Evolutionary conservation across 2,329 filamentous ascomycete genomes (phyloP).

Genomic region (Trichoderma sp.): DNA sequence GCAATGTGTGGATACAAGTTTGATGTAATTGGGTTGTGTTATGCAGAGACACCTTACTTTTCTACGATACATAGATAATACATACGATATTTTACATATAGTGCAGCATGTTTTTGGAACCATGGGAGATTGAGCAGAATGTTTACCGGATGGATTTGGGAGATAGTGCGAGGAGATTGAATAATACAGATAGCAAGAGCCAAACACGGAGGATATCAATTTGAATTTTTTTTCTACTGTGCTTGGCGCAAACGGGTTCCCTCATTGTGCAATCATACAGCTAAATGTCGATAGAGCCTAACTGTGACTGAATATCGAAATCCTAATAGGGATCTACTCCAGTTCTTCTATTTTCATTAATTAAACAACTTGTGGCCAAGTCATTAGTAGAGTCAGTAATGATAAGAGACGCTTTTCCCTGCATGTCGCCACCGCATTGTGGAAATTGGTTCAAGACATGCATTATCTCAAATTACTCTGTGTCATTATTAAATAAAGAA

Average conservation of each 20-base stretch:
- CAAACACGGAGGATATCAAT: not conserved
- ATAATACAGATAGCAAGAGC: not conserved
- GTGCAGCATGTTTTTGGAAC: not conserved
- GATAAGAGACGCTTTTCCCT: too few species aligned
- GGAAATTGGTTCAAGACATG: conserved; percentile 22
- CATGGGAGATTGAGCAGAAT: not conserved
- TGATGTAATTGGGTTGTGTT: not conserved
- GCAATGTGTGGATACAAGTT: not conserved
- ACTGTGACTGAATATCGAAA: not conserved
- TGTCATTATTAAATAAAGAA: not conserved
- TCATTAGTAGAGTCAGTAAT: too few species aligned
- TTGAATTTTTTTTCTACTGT: not conserved
- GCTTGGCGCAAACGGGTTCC: not conserved
- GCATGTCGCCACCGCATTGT: not conserved
- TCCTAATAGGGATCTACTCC: not conserved
- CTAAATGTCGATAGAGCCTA: not conserved
- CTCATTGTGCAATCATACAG: not conserved
- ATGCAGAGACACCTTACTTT: not conserved
- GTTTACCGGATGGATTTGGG: not conserved
- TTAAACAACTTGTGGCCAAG: too few species aligned
- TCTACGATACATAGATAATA: conserved; percentile 15
- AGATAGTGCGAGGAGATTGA: not conserved
- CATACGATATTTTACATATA: conserved; percentile 19
- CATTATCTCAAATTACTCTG: conserved; percentile 1
- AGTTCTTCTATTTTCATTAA: too few species aligned